A percentile compares a stretch with the other conserved stretches of the same genome.
phyloP scores from a whole-genome alignment of 2,329 filamentous ascomycete species.

The Hypoxylon sp. region DNA sequence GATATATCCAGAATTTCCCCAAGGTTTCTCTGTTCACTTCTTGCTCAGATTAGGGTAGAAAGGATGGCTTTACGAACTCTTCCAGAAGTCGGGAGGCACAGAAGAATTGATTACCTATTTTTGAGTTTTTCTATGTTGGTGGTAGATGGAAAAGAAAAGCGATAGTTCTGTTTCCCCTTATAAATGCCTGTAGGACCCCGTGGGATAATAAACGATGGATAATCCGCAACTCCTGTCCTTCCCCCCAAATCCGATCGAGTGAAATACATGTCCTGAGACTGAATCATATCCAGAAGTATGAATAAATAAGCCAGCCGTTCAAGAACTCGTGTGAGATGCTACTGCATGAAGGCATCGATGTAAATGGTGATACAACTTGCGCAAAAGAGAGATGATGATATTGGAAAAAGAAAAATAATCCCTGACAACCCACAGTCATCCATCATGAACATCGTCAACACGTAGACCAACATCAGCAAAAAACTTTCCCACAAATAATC shows the following conservation, averaged over 20 bases:
- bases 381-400: slow-evolving; percentile 20
- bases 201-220: slow-evolving; percentile 28
- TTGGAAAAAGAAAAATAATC: slow-evolving; percentile 21
- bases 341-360: slow-evolving; percentile 24
- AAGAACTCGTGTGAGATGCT: slow-evolving; percentile 28
- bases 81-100: slow-evolving; percentile 12
- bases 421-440: slow-evolving; percentile 1
- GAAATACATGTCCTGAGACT: slow-evolving; percentile 43
- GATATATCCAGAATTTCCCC: slow-evolving; percentile 13
- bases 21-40: slow-evolving; percentile 1
- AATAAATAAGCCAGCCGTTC: slow-evolving; percentile 16
- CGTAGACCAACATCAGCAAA: slow-evolving; percentile 16
- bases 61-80: slow-evolving; percentile 14
- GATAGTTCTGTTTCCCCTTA: slow-evolving; percentile 41
- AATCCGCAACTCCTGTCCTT: slow-evolving; percentile 35
- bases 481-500: slow-evolving; percentile 14
- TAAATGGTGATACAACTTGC: slow-evolving; percentile 45
- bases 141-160: slow-evolving; percentile 25
- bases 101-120: slow-evolving; percentile 20
- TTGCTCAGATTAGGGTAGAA: neutral
- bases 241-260: slow-evolving; percentile 11
- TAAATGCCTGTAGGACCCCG: slow-evolving; percentile 31
- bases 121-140: slow-evolving; percentile 35
- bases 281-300: slow-evolving; percentile 37
- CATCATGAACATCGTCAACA: slow-evolving; percentile 41